Conservation (phyloP, 352 stramenopile species). For the Globisporangium echinulatum region DNA sequence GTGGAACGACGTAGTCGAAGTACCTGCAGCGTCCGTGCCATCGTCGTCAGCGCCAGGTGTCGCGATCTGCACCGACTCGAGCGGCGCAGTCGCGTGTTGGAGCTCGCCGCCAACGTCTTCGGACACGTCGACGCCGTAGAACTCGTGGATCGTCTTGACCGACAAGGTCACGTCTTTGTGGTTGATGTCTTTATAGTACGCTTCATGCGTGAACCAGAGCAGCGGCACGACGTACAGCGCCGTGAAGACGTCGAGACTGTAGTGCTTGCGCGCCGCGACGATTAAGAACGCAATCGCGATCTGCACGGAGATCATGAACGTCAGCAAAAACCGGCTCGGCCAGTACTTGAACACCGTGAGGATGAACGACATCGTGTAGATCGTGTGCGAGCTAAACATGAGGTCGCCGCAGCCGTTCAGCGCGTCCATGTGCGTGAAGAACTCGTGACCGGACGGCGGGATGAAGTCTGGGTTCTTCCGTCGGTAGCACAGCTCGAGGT, state of each 20-base stretch:
- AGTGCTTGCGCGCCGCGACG: constrained; percentile 87
- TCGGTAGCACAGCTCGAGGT: constrained; percentile 46
- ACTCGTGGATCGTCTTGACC: constrained; percentile 48
- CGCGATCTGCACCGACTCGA: constrained; percentile 17
- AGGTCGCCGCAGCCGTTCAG: constrained; percentile 85
- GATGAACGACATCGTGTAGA: constrained; percentile 88
- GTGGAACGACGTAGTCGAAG: constrained; percentile 25
- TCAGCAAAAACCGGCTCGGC: constrained; percentile 67
- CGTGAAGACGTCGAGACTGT: constrained; percentile 86
- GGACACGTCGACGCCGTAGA: constrained; percentile 47
- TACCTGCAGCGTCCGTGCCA: constrained; percentile 20
- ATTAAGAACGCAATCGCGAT: constrained; percentile 85
- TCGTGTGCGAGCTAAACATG: constrained; percentile 92
- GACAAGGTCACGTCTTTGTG: constrained; percentile 61
- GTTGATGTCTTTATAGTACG: constrained; percentile 81
- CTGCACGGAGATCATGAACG: constrained; percentile 70
- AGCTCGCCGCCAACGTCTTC: constrained; percentile 17
- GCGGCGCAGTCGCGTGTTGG: constrained; percentile 3
- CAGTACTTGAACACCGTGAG: constrained; percentile 85
- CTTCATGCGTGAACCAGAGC: constrained; percentile 76
- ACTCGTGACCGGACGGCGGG: constrained; percentile 34
- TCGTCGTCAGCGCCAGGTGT: constrained; percentile 23
- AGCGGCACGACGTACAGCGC: constrained; percentile 86
- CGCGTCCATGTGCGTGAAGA: constrained; percentile 72
- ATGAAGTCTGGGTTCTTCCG: constrained; percentile 79